Evolutionary conservation across 129 eudicot species (phyloP).

Genomic region (Solidago caesia): DNA sequence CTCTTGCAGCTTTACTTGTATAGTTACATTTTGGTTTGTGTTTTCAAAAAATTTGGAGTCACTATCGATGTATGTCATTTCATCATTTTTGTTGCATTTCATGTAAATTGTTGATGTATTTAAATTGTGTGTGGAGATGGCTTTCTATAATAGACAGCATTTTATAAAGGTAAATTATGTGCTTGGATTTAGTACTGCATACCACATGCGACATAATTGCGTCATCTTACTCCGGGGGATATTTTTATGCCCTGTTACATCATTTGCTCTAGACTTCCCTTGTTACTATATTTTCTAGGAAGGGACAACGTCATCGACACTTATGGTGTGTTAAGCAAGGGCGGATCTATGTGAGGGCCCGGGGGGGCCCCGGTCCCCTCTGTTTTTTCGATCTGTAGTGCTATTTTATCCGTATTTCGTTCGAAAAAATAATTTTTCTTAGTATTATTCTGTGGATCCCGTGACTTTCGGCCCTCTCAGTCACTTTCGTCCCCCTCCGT

Average conservation of each 20-base stretch:
- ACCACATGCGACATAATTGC: too few relatives aligned
- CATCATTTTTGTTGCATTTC: neutral
- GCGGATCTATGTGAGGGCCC: too few relatives aligned
- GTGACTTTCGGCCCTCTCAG: too few relatives aligned
- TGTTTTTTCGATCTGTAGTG: too few relatives aligned
- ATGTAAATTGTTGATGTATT: neutral
- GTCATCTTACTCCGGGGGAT: neutral
- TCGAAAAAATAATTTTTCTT: too few relatives aligned
- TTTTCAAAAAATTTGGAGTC: neutral
- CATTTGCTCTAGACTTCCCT: neutral
- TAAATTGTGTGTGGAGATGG: neutral
- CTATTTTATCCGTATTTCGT: too few relatives aligned
- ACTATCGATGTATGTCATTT: neutral
- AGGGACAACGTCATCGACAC: neutral
- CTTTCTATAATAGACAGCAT: neutral
- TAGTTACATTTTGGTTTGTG: neutral
- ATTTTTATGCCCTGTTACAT: neutral
- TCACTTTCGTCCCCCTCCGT: too few relatives aligned
- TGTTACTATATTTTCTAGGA: neutral
- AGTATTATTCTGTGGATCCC: too few relatives aligned
- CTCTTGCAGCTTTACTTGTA: neutral
- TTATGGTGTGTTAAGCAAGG: neutral
- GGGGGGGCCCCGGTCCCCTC: too few relatives aligned
- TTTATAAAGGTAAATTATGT: neutral
- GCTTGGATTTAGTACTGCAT: neutral